Conservation (phyloP, 345 rosid species). For the Aquilaria sinensis region DNA sequence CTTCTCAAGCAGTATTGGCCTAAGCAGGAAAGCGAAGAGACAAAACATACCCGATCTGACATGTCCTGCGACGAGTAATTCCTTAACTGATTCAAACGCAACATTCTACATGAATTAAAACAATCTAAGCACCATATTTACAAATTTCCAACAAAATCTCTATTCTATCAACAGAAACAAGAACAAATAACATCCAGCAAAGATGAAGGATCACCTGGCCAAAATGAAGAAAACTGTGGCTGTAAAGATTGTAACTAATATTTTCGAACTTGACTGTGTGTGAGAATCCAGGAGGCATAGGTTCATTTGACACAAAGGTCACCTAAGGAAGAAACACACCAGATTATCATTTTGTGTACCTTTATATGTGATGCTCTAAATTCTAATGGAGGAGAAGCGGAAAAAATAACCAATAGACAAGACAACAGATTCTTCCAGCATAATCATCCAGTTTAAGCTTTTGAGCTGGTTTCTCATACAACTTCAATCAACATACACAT, state of each 20-base stretch:
- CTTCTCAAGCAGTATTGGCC: too few relatives aligned
- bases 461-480: too few relatives aligned
- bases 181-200: not conserved
- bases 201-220: conserved; percentile 62
- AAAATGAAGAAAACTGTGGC: conserved; percentile 86
- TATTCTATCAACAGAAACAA: not conserved
- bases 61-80: conserved; percentile 43
- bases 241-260: conserved; percentile 62
- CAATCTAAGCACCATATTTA: conserved; percentile 11
- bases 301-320: conserved; percentile 69
- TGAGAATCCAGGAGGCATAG: conserved; percentile 60
- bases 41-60: conserved; percentile 34
- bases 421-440: too few relatives aligned
- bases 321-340: conserved; percentile 41
- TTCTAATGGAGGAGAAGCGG: too few relatives aligned
- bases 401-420: too few relatives aligned
- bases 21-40: conserved; percentile 1
- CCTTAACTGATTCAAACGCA: conserved; percentile 65
- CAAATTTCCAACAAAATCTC: conserved; percentile 2
- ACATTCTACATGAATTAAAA: conserved; percentile 47
- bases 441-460: too few relatives aligned
- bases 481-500: too few relatives aligned
- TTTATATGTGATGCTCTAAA: too few relatives aligned
- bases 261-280: conserved; percentile 51
- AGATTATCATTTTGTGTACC: not conserved